These are phyloP conservation scores for Cryptosporidium canis DNA, from an alignment of 169 alveolate species.

Conservation along the genomic window DNA sequence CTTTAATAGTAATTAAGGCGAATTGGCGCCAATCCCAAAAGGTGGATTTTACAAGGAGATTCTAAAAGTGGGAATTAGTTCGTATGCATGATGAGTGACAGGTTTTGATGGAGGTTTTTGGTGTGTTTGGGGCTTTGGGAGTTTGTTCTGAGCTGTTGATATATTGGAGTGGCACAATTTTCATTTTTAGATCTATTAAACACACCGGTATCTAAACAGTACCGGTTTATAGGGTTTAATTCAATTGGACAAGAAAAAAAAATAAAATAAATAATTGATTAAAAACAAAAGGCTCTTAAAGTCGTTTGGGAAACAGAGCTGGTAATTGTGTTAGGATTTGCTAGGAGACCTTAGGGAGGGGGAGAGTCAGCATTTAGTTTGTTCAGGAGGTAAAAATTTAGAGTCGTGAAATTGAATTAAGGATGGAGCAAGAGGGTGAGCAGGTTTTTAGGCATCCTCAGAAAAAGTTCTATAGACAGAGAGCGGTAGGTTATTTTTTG, in stretches of 20 bases:
- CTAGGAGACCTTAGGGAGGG: too few relatives aligned
- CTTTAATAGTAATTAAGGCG: background rate
- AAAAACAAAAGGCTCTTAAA: background rate
- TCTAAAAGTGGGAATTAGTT: too few relatives aligned
- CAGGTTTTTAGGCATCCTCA: constrained; percentile 62
- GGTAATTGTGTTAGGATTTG: too few relatives aligned
- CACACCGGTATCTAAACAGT: background rate
- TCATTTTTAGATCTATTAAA: background rate
- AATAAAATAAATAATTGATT: background rate
- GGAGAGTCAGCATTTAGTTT: too few relatives aligned
- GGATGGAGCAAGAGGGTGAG: background rate
- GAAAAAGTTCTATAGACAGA: constrained; percentile 76
- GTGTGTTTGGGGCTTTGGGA: too few relatives aligned
- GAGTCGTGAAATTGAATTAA: background rate
- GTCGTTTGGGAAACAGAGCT: too few relatives aligned
- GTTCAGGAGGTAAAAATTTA: too few relatives aligned
- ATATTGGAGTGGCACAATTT: too few relatives aligned
- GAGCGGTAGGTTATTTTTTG: constrained; percentile 76
- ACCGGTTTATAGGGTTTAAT: constrained; percentile 17
- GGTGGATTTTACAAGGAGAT: background rate
- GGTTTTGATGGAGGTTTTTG: too few relatives aligned
- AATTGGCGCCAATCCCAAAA: background rate
- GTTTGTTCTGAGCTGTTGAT: too few relatives aligned
- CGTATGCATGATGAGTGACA: too few relatives aligned
- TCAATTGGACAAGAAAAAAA: background rate